Conservation (phyloP, 768 basidiomycete species). For the Leccinum boreale region DNA sequence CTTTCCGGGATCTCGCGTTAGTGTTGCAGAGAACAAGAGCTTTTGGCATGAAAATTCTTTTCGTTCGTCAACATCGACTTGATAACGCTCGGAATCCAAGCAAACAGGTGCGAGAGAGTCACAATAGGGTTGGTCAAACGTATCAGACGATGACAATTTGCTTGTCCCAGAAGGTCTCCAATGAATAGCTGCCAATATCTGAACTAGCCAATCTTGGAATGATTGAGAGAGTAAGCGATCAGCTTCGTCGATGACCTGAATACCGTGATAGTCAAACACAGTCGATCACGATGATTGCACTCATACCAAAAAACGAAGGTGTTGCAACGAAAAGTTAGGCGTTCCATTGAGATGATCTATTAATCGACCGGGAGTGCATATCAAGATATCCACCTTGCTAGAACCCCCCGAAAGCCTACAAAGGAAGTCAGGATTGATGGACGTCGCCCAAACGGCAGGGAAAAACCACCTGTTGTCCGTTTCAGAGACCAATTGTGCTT, state of each 20-base stretch:
- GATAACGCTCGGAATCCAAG: constrained; percentile 31
- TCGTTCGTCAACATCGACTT: constrained; percentile 54
- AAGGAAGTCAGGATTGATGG: background rate
- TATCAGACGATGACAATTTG: constrained; percentile 5
- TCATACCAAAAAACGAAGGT: constrained; percentile 89
- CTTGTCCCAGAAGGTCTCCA: constrained; percentile 29
- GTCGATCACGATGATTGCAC: background rate
- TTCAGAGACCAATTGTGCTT: constrained; percentile 72
- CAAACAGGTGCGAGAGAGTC: constrained; percentile 64
- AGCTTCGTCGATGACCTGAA: constrained; percentile 93
- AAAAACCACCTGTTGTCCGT: constrained; percentile 45
- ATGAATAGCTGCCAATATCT: constrained; percentile 74
- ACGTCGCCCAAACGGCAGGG: background rate
- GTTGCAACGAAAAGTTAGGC: constrained; percentile 87
- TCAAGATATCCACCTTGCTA: constrained; percentile 89
- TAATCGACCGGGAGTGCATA: constrained; percentile 92
- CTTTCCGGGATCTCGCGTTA: constrained; percentile 92
- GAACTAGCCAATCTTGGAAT: constrained; percentile 92
- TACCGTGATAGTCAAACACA: background rate
- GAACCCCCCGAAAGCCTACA: constrained; percentile 76
- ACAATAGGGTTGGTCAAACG: background rate
- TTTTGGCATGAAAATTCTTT: constrained; percentile 81
- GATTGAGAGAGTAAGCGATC: constrained; percentile 94
- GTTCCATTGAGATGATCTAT: constrained; percentile 93
- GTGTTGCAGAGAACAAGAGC: constrained; percentile 92